Conservation (phyloP, 73 alveolate species). For the Tetrahymena borealis region DNA sequence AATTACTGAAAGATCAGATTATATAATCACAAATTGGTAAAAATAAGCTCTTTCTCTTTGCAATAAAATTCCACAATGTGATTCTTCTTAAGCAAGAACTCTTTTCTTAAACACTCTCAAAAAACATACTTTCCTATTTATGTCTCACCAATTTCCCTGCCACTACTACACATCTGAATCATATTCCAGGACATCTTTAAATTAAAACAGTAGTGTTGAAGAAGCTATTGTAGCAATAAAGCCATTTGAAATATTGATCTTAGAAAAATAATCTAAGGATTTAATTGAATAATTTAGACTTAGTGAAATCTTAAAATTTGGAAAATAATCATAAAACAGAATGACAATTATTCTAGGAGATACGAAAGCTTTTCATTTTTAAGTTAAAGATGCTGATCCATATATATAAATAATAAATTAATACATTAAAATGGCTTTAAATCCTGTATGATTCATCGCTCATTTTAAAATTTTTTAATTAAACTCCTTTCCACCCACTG, state of each 20-base stretch:
- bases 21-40: background rate
- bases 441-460: background rate
- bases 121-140: background rate
- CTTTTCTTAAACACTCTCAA: background rate
- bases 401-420: background rate
- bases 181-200: background rate
- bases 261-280: background rate
- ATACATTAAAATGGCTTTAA: background rate
- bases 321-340: background rate
- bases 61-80: background rate
- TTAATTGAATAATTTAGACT: background rate
- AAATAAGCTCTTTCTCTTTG: background rate
- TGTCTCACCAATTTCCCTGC: background rate
- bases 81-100: background rate
- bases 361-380: background rate
- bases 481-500: too few species aligned
- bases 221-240: background rate
- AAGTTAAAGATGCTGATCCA: background rate
- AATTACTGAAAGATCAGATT: background rate
- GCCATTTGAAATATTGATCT: background rate
- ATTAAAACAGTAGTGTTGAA: background rate
- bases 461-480: background rate
- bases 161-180: background rate
- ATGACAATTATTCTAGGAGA: background rate
- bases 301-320: background rate